A percentile compares a stretch with the other conserved stretches of the same genome.
phyloP scores from a whole-genome alignment of 2,329 filamentous ascomycete species.

The Xylaria sp. region DNA sequence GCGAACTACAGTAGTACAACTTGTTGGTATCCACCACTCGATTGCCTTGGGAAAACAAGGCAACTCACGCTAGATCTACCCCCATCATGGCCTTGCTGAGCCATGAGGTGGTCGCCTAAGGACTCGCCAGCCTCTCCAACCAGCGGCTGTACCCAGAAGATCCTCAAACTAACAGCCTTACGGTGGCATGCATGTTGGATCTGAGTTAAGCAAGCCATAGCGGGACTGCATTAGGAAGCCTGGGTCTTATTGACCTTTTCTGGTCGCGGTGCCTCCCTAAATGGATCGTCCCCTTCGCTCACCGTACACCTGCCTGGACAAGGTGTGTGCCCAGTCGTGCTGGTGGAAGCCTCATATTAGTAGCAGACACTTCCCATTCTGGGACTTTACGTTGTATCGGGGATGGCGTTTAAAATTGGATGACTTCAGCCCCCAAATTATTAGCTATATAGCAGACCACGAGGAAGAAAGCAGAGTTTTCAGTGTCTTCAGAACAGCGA shows the following conservation, averaged over 20 bases:
- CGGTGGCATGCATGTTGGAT: not conserved
- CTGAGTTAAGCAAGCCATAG: constrained; percentile 2
- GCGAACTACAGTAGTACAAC: constrained; percentile 18
- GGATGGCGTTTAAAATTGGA: constrained; percentile 12
- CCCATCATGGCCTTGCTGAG: constrained; percentile 6
- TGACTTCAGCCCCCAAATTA: constrained; percentile 25
- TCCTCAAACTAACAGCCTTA: constrained; percentile 27
- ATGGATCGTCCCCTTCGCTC: constrained; percentile 11
- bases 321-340: not conserved
- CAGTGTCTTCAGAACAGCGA: constrained; percentile 7
- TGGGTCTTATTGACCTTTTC: constrained; percentile 1
- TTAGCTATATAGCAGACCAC: not conserved
- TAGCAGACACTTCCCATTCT: not conserved
- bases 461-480: constrained; percentile 16
- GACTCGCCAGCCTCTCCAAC: not conserved
- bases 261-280: not conserved
- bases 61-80: constrained; percentile 29
- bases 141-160: not conserved
- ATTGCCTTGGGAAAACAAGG: constrained; percentile 18
- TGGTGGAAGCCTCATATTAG: not conserved
- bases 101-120: constrained; percentile 10
- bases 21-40: constrained; percentile 20
- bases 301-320: constrained; percentile 15
- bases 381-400: constrained; percentile 3
- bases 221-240: not conserved